phyloP scores from a whole-genome alignment of 2,329 filamentous ascomycete species.

The Blumeriella jaapii region DNA sequence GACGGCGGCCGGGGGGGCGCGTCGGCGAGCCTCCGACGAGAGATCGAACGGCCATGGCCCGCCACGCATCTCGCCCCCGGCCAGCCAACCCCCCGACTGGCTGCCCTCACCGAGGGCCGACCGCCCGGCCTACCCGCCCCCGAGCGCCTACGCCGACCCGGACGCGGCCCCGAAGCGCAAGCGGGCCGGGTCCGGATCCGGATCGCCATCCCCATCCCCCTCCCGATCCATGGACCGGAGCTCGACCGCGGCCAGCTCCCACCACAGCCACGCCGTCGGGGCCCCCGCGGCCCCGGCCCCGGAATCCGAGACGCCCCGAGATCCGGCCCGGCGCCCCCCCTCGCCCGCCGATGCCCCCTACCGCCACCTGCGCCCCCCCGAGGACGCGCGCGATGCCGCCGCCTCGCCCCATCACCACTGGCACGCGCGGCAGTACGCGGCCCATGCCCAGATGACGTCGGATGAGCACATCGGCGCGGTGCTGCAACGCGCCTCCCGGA shows the following conservation, averaged over 20 bases:
- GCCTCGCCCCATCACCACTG: constrained; percentile 18
- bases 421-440: constrained; percentile 26
- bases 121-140: constrained; percentile 16
- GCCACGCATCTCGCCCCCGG: constrained; percentile 22
- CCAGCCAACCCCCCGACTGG: constrained; percentile 25
- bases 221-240: constrained; percentile 44
- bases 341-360: too few species aligned
- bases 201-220: too few species aligned
- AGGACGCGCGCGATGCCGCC: constrained; percentile 16
- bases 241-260: constrained; percentile 27
- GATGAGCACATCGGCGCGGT: constrained; percentile 40
- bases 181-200: constrained; percentile 53
- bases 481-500: constrained; percentile 37
- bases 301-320: constrained; percentile 29
- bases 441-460: constrained; percentile 35
- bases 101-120: constrained; percentile 19
- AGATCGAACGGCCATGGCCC: constrained; percentile 25
- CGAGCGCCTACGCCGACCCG: constrained; percentile 17
- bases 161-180: constrained; percentile 52
- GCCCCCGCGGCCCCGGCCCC: constrained; percentile 27
- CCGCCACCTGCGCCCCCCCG: too few species aligned
- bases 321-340: constrained; percentile 37
- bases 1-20: constrained; percentile 13
- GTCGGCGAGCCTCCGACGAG: constrained; percentile 24
- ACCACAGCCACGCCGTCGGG: constrained; percentile 28